These are phyloP conservation scores for Phalaenopsis aphrodite DNA, from an alignment of 106 monocot genomes.

Conservation along the genomic window DNA sequence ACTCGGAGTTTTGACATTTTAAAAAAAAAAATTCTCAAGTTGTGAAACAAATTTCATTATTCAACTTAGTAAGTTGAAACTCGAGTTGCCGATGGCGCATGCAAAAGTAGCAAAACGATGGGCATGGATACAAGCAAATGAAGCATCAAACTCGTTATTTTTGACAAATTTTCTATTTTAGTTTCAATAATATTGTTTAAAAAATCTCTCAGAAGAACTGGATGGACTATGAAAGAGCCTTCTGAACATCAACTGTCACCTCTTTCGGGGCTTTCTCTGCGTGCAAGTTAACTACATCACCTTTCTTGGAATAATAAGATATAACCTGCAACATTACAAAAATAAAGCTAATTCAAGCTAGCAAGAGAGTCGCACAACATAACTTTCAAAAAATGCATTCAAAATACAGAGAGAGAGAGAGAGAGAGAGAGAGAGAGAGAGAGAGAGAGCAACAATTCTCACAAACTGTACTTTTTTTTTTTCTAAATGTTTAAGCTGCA, in stretches of 20 bases:
- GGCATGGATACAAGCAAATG: background rate
- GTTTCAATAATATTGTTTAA: background rate
- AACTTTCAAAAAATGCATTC: background rate
- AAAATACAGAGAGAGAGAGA: too few species aligned
- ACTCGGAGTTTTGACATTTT: too few species aligned
- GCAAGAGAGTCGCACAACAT: background rate
- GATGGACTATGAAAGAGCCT: conserved; percentile 17
- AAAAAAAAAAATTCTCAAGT: background rate
- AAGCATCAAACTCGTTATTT: background rate
- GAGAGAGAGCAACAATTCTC: too few species aligned
- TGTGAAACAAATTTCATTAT: background rate
- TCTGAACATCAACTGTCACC: conserved; percentile 28
- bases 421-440: too few species aligned
- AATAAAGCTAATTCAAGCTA: background rate
- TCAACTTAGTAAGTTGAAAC: background rate
- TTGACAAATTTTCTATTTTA: background rate
- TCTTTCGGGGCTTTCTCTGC: conserved; percentile 31
- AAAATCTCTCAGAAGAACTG: background rate
- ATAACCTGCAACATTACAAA: conserved; percentile 19
- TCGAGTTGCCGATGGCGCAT: background rate
- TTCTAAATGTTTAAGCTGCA: too few species aligned
- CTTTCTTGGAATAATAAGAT: conserved; percentile 29
- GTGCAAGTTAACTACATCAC: conserved; percentile 17
- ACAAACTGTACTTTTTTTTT: too few species aligned
- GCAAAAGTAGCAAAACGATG: background rate